These are phyloP conservation scores for Dactylonectria macrodidyma DNA, from an alignment of 2,329 filamentous ascomycete genomes.

Conservation along the genomic window DNA sequence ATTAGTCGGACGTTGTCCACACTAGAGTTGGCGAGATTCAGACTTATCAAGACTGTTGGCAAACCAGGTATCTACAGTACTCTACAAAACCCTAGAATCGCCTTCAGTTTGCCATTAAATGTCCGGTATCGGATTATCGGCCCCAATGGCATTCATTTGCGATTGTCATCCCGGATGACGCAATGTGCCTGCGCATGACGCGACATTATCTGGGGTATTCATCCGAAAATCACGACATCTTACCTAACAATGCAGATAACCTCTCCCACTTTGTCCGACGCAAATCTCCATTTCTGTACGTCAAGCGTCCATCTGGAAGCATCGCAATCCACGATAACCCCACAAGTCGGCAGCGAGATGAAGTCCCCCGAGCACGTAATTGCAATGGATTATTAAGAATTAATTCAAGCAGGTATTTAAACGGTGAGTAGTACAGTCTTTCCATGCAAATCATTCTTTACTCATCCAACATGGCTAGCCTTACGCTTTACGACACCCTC, in stretches of 20 bases:
- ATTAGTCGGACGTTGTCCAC: too few relatives aligned
- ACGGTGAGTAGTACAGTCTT: not conserved
- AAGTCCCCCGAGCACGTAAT: constrained; percentile 27
- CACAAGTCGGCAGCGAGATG: constrained; percentile 8
- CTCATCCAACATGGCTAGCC: constrained; percentile 28
- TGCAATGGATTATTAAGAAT: constrained; percentile 7
- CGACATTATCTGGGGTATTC: constrained; percentile 5
- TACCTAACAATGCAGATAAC: constrained; percentile 2
- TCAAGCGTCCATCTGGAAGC: not conserved
- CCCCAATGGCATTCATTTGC: too few relatives aligned
- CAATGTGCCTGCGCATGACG: constrained; percentile 28
- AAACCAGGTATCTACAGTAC: too few relatives aligned
- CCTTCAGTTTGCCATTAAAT: too few relatives aligned
- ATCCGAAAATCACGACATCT: constrained; percentile 30
- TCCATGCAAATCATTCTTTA: not conserved
- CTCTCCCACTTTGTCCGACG: constrained; percentile 21
- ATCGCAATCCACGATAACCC: not conserved
- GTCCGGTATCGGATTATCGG: too few relatives aligned
- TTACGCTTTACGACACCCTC: constrained; percentile 35
- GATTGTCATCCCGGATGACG: constrained; percentile 18
- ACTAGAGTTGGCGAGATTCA: too few relatives aligned
- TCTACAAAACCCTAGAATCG: too few relatives aligned
- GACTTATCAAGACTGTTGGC: too few relatives aligned
- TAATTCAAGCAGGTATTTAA: constrained; percentile 7
- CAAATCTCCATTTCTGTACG: constrained; percentile 2